Evolutionary conservation across 169 alveolate species (phyloP).

Genomic region (Neospora caninum): DNA sequence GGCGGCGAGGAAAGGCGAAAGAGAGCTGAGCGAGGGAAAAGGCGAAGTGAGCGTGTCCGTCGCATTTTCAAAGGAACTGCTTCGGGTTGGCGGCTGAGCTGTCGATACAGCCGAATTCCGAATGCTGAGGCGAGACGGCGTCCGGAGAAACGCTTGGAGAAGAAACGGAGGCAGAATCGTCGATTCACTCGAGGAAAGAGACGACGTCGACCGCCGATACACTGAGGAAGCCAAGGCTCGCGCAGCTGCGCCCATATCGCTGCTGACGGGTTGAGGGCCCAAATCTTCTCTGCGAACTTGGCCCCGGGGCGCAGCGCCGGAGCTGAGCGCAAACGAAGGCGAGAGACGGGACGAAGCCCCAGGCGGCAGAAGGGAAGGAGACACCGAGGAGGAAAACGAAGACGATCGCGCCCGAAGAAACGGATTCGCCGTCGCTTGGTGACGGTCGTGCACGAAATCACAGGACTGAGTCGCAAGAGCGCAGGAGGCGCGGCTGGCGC

Average conservation of each 20-base stretch:
- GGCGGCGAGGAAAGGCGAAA: not conserved
- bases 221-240: not conserved
- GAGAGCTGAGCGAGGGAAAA: not conserved
- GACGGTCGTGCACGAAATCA: no score
- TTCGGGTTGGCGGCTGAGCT: not conserved
- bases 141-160: not conserved
- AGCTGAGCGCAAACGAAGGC: not conserved
- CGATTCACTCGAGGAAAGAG: not conserved
- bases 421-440: no score
- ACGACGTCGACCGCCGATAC: not conserved
- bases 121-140: not conserved
- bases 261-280: no score
- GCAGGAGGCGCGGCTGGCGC: not conserved
- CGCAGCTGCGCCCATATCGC: no score
- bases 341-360: not conserved
- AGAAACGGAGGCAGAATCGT: not conserved
- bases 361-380: no score
- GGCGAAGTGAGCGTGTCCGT: not conserved
- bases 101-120: not conserved
- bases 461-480: no score
- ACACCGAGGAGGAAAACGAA: no score
- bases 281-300: no score
- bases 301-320: not conserved
- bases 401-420: no score
- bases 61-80: not conserved